A percentile compares a stretch with the other conserved stretches of the same genome.
Conservation (phyloP, 208 protist genomes). For the Crithidia sp. region DNA sequence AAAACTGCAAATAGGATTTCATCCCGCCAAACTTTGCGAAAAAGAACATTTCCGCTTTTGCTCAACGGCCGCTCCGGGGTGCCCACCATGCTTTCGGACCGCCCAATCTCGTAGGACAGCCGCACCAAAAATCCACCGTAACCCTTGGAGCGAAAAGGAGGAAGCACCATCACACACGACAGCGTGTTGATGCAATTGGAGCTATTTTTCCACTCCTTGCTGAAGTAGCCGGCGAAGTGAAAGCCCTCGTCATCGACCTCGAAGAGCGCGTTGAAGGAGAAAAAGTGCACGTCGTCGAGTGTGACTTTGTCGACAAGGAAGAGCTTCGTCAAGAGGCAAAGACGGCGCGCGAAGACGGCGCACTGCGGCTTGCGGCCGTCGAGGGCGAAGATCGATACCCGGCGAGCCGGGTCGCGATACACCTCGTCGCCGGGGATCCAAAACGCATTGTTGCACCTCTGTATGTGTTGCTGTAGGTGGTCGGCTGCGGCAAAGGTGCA, state of each 20-base stretch:
- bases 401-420: conserved; percentile 41
- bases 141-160: conserved; percentile 67
- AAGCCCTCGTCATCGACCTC: conserved; percentile 77
- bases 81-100: conserved; percentile 55
- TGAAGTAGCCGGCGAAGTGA: conserved; percentile 83
- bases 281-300: conserved; percentile 82
- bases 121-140: conserved; percentile 71
- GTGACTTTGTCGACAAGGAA: conserved; percentile 79
- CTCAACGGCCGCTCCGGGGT: conserved; percentile 78
- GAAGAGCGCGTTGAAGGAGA: conserved; percentile 68
- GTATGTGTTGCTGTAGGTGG: conserved; percentile 52
- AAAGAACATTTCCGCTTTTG: conserved; percentile 55
- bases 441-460: conserved; percentile 53
- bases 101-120: conserved; percentile 76
- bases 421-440: conserved; percentile 78
- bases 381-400: conserved; percentile 60
- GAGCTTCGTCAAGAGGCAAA: conserved; percentile 60
- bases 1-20: conserved; percentile 63
- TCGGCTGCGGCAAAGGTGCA: conserved; percentile 31
- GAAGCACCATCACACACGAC: conserved; percentile 78
- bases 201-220: conserved; percentile 72
- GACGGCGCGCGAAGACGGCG: conserved; percentile 46
- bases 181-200: conserved; percentile 70
- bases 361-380: conserved; percentile 68
- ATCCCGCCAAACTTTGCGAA: conserved; percentile 65